Conservation (phyloP, 2,329 filamentous ascomycete genomes). For the Colletotrichum tropicale region DNA sequence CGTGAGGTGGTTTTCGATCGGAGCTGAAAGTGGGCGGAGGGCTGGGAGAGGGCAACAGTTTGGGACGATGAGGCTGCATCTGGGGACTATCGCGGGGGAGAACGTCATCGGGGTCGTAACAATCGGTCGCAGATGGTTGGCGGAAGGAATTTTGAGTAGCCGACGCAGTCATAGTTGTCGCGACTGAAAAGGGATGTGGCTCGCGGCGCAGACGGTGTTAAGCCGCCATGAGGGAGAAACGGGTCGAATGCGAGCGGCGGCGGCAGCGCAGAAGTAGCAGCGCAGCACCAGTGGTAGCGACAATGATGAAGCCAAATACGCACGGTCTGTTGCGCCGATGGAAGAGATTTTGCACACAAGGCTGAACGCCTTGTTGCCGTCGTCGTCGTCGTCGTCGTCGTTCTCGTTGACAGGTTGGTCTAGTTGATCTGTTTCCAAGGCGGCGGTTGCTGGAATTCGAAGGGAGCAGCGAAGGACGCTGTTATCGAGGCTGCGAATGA, state of each 20-base stretch:
- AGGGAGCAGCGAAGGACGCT: neutral
- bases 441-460: slow-evolving; percentile 9
- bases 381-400: neutral
- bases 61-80: slow-evolving; percentile 25
- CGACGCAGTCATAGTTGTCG: slow-evolving; percentile 44
- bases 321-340: neutral
- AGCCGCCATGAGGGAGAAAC: slow-evolving; percentile 32
- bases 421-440: neutral
- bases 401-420: neutral
- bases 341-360: neutral
- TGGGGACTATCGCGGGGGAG: slow-evolving; percentile 44
- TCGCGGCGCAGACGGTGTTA: slow-evolving; percentile 25
- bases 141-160: slow-evolving; percentile 36
- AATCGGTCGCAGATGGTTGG: slow-evolving; percentile 33
- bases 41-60: slow-evolving; percentile 44
- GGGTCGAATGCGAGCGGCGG: neutral
- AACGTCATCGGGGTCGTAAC: slow-evolving; percentile 50
- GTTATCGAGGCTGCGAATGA: neutral
- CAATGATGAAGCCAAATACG: neutral
- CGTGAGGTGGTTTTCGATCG: slow-evolving; percentile 54
- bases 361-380: neutral
- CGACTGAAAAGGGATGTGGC: slow-evolving; percentile 25
- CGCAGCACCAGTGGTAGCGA: neutral
- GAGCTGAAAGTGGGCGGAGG: slow-evolving; percentile 44
- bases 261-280: neutral